Evolutionary conservation across 1,284 basidiomycete genomes (phyloP).

Genomic region (Sporisorium graminicola): DNA sequence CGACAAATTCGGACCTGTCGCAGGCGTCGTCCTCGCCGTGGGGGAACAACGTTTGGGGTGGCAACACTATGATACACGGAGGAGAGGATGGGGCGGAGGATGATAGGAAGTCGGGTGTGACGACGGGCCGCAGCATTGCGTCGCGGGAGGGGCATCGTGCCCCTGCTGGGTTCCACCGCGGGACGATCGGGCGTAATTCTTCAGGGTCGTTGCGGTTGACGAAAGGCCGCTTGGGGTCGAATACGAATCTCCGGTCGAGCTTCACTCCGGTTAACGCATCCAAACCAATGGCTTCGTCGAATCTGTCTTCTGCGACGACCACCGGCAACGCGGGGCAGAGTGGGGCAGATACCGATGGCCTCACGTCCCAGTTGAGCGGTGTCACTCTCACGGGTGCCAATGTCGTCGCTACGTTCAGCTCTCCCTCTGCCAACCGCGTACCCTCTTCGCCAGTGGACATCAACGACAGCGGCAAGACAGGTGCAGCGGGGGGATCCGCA

Average conservation of each 20-base stretch:
- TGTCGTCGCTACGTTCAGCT: conserved; percentile 25
- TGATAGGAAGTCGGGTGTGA: conserved; percentile 16
- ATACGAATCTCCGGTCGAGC: conserved; percentile 22
- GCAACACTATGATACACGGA: neutral
- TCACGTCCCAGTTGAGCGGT: conserved; percentile 30
- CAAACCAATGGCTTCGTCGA: neutral
- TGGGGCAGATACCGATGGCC: conserved; percentile 15
- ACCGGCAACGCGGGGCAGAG: neutral
- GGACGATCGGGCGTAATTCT: conserved; percentile 34
- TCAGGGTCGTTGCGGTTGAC: conserved; percentile 40
- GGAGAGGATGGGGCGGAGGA: conserved; percentile 2
- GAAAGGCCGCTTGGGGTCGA: conserved; percentile 31
- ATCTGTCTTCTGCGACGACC: neutral
- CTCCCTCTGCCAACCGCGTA: conserved; percentile 10
- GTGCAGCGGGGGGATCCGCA: conserved; percentile 5
- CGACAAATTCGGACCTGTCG: conserved; percentile 16
- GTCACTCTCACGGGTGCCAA: conserved; percentile 26
- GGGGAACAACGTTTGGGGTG: neutral
- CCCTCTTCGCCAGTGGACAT: neutral
- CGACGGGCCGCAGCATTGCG: conserved; percentile 26
- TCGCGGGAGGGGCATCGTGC: conserved; percentile 31
- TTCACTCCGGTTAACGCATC: conserved; percentile 9
- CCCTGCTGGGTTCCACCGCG: conserved; percentile 6
- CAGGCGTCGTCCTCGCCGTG: conserved; percentile 17
- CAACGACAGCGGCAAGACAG: no score